phyloP scores from a whole-genome alignment of 2,329 filamentous ascomycete genomes.

The Allantophomopsis cytisporea region DNA sequence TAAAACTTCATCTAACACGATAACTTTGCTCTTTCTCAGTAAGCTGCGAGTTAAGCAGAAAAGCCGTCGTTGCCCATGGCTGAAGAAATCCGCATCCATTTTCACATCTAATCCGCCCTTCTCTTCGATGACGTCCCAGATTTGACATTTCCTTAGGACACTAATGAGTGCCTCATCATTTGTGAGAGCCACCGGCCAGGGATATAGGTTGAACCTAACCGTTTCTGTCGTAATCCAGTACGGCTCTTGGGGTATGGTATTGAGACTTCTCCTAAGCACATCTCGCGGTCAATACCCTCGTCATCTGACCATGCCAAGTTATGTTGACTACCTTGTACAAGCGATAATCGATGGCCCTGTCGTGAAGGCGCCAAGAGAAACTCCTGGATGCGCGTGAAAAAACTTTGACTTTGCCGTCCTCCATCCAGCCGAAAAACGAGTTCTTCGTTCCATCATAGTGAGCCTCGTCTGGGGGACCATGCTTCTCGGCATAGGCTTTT shows the following conservation, averaged over 20 bases:
- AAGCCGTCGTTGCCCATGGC: neutral
- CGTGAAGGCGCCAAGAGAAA: too few species aligned
- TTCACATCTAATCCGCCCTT: neutral
- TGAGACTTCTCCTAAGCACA: conserved; percentile 23
- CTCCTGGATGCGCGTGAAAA: too few species aligned
- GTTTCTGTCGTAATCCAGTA: conserved; percentile 23
- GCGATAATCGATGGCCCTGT: too few species aligned
- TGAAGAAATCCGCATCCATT: neutral
- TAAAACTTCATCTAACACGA: conserved; percentile 39
- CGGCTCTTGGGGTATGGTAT: conserved; percentile 10
- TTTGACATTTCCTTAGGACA: conserved; percentile 4
- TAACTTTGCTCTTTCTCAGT: conserved; percentile 20
- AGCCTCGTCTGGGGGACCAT: neutral
- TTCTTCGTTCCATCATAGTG: conserved; percentile 1
- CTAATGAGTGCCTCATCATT: conserved; percentile 48
- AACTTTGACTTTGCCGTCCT: conserved; percentile 1
- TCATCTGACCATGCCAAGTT: too few species aligned
- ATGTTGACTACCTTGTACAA: too few species aligned
- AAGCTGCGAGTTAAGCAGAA: conserved; percentile 23
- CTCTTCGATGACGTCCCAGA: neutral
- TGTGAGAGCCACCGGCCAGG: conserved; percentile 63
- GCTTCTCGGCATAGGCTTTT: neutral
- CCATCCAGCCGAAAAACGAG: neutral
- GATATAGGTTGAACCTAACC: conserved; percentile 1
- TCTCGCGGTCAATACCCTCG: conserved; percentile 16